A percentile compares a stretch with the other conserved stretches of the same genome.
phyloP scores from a whole-genome alignment of 331 rosid species.

The Prunus yedoensis region DNA sequence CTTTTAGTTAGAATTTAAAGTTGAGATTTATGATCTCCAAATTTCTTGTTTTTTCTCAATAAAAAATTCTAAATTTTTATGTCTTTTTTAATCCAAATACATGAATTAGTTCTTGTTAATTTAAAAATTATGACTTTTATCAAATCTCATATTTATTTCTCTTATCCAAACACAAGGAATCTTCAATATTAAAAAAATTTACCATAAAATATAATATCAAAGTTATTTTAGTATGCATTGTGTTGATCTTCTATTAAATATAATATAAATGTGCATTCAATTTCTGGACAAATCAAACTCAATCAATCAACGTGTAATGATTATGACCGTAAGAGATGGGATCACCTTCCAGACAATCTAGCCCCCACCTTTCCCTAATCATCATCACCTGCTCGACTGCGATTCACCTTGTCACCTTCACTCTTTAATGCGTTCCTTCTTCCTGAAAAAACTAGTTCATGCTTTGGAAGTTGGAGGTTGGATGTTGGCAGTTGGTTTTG shows the following conservation, averaged over 20 bases:
- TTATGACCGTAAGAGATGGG: background rate
- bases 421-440: background rate
- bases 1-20: no score
- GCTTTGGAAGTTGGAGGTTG: background rate
- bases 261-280: background rate
- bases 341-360: background rate
- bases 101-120: fast-evolving
- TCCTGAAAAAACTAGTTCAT: background rate
- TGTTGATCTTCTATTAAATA: background rate
- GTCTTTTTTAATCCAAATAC: no score
- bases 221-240: no score
- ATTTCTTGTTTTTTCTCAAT: no score
- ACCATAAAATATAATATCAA: no score
- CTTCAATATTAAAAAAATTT: no score
- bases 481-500: no score
- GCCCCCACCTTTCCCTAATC: background rate
- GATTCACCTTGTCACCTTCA: background rate
- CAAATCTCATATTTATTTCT: fast-evolving
- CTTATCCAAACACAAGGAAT: no score
- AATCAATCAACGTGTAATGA: background rate
- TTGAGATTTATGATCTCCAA: fast-evolving
- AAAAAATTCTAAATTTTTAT: no score
- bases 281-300: background rate
- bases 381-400: background rate
- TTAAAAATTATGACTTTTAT: no score